Evolutionary conservation across 805 yeast species (phyloP).

Genomic region (Limtongozyma cylindracea): DNA sequence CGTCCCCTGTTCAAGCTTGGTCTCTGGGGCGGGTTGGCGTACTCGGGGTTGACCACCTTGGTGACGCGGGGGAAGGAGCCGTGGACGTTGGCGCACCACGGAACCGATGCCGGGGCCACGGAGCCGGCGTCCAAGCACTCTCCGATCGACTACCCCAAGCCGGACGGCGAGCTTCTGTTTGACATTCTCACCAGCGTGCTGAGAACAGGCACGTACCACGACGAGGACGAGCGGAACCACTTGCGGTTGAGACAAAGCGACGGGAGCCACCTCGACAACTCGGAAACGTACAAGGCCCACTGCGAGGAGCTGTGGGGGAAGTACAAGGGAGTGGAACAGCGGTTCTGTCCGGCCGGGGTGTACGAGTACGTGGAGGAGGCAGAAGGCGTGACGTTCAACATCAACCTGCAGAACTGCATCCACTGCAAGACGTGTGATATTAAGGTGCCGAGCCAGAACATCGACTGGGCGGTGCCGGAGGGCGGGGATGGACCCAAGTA

Average conservation of each 20-base stretch:
- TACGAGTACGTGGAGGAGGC: slow-evolving; percentile 77
- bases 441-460: slow-evolving; percentile 86
- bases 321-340: slow-evolving; percentile 67
- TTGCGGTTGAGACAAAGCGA: slow-evolving; percentile 38
- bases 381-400: slow-evolving; percentile 64
- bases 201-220: slow-evolving; percentile 89
- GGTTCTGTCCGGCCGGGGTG: slow-evolving; percentile 97
- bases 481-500: slow-evolving; percentile 99
- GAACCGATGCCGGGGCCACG: slow-evolving; percentile 54
- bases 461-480: slow-evolving; percentile 93
- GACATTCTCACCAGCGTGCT: slow-evolving; percentile 88
- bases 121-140: slow-evolving; percentile 34
- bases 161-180: slow-evolving; percentile 81
- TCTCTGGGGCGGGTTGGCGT: slow-evolving; percentile 53
- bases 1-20: slow-evolving; percentile 86
- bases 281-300: too few species aligned
- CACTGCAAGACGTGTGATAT: slow-evolving; percentile 98
- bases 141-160: slow-evolving; percentile 81
- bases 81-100: slow-evolving; percentile 56
- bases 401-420: slow-evolving; percentile 91
- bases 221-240: slow-evolving; percentile 84
- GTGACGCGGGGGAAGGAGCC: slow-evolving; percentile 61
- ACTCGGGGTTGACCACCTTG: slow-evolving; percentile 67
- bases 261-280: slow-evolving; percentile 34
- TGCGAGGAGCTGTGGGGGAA: slow-evolving; percentile 25